Evolutionary conservation across 2,329 filamentous ascomycete genomes (phyloP), one percentile per base, ranked within the genome.

Genomic region (Pseudofabraea citricarpa): DNA sequence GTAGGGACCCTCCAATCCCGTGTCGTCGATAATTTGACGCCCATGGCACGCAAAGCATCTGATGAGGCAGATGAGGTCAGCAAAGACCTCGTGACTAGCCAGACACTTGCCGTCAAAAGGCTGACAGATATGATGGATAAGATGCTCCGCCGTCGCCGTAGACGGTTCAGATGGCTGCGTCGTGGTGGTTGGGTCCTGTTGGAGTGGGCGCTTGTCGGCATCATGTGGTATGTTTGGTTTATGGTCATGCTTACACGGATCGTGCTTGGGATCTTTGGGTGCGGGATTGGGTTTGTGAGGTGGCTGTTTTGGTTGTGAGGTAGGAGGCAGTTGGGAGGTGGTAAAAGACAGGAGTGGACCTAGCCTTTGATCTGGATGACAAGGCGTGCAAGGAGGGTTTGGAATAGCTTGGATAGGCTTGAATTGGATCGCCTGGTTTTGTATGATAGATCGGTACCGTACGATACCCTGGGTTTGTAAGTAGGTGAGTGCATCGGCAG

Each of bases 171-270:
- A 43, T 90, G 88, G 81, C 65, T 90, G 19, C 73, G 88, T 29
- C 73, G 87, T 12, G 79, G 81, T 1, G 83, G 88, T 12, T 97
- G 90, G 77, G 80, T 90, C 43, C 66, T 84, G 16, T 78, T 96
- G 13, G 91, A 97, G 70, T 96, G 90, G 89, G 69, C 81, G 39
- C 74, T 97, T 15, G 81, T 97, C 29, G 87, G 86, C 4, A 78
- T 94, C 54, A 88, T 97, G 82, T 96, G 93, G 90, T 89, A 85
- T 65, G 83, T 94, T 13, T 97, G 91, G 90, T 79, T 94, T 46
- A 71, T 95, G 24, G 90, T 96, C 19, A 86, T 90, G 62, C 71
- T 91, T 19, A 71, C 85, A 40, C 78, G 87, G 47, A 64, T 87
- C 12, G 66, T 86, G 26, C 69, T 81, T 47, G 81, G 82, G 9